Base-by-base conservation (phyloP, 805 yeast genomes). In the Saturnispora sanitii region DNA sequence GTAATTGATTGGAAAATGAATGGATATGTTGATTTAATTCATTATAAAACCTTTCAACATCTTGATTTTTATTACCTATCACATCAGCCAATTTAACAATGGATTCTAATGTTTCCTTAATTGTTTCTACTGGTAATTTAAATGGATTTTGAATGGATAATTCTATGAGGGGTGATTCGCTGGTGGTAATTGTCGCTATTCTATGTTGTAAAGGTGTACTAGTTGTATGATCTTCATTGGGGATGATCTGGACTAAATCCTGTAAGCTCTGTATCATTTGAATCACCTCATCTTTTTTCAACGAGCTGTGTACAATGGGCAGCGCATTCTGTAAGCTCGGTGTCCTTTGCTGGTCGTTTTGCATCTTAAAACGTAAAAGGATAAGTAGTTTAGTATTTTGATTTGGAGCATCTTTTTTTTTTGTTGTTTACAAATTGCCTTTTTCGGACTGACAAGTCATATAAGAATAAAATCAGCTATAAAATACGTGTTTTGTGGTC, bases 371-470 rank as follows among this genome's bases (percentile, higher is more conserved):
- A 12, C 18, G 3, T 19, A 12, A 27, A 19, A 19, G 6, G 27
- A 18, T 11, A 25, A 9, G 23, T 13, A 16, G 37, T 33, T 6
- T 20, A n/a, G n/a, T n/a, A 12, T 25, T 15, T 35, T 21, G 28
- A 26, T 6, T 27, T 26, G 15, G 20, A 6, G 16, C 26, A 7
- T 35, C 23, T 35, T 35, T 35, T 35, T 35, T 22, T 39, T 33
- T 18, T 28, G 12, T 26, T 45, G 46, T 45, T 45, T 42, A 36
- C 30, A 7, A 37, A 37, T 42, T 45, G 30, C 48, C 46, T 33
- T 33, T 45, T 45, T 42, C 26, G 44, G 44, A 21, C 12, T 8
- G 8, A 8, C 22, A 26, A 31, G 19, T 40, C 37, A 33, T 13
- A 26, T 28, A 16, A 15, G 5, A 4, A 11, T 32, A 3, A 17